Percentiles rank a stretch among this genome's conserved stretches.
phyloP scores from a whole-genome alignment of 2,329 filamentous ascomycete species.

The Phialophora tarda region DNA sequence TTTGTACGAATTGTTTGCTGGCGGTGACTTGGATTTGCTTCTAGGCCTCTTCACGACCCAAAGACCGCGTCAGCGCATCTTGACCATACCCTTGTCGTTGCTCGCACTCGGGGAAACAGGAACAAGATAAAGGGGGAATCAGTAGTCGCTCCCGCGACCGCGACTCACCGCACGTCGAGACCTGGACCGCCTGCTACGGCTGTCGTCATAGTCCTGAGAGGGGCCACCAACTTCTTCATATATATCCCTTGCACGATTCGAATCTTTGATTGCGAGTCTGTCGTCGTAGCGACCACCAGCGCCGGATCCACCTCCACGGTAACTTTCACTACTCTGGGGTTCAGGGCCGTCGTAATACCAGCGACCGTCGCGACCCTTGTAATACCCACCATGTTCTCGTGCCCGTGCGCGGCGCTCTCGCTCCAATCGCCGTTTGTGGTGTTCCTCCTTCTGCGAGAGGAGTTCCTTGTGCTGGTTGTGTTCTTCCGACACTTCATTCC shows the following conservation, averaged over 20 bases:
- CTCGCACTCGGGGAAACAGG: not conserved
- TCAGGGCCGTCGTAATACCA: slow-evolving; percentile 39
- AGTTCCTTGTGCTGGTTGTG: slow-evolving; percentile 63
- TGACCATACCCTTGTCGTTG: not conserved
- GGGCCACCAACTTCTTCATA: slow-evolving; percentile 25
- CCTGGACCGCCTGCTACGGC: slow-evolving; percentile 12
- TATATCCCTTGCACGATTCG: slow-evolving; percentile 26
- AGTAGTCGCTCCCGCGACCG: slow-evolving; percentile 26
- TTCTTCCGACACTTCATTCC: slow-evolving; percentile 71
- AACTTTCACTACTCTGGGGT: slow-evolving; percentile 33
- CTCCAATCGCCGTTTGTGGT: slow-evolving; percentile 39
- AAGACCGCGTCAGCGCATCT: slow-evolving; percentile 18
- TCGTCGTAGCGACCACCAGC: slow-evolving; percentile 30
- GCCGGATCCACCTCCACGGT: slow-evolving; percentile 15
- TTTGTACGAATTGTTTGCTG: slow-evolving; percentile 7
- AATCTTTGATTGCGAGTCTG: slow-evolving; percentile 21
- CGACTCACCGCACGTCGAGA: slow-evolving; percentile 33
- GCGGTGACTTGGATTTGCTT: slow-evolving; percentile 14
- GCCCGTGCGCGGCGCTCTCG: slow-evolving; percentile 32
- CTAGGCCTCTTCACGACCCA: slow-evolving; percentile 11
- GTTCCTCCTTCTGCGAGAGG: slow-evolving; percentile 53
- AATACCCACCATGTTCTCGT: slow-evolving; percentile 36
- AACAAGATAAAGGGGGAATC: slow-evolving; percentile 9
- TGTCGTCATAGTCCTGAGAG: not conserved
- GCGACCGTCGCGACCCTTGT: slow-evolving; percentile 39